Evolutionary conservation across 2,329 filamentous ascomycete genomes (phyloP), one percentile per base, ranked within the genome.

Genomic region (Neofusicoccum sp.): DNA sequence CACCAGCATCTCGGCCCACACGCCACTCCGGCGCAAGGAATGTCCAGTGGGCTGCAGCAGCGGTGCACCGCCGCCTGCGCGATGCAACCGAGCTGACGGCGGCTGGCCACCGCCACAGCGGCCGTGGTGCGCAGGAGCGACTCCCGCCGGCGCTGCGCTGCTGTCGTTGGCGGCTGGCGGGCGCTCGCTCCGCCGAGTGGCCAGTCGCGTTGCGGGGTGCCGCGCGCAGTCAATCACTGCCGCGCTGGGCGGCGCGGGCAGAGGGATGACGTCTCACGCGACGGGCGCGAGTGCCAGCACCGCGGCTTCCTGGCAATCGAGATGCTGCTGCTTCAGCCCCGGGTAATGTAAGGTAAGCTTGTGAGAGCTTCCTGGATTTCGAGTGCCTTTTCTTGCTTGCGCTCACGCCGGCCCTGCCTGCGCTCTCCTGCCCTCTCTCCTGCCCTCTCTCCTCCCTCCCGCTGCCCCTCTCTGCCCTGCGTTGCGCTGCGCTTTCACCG

Each of bases 31-130:
- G 22, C 7, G 22, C 37, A 43, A n/a, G 29, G 12, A 54, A 54
- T n/a, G 36, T 16, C n/a, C 6, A 22, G 22, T 22, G 36, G 22
- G 29, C 14, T 6, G 37, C 14, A 29, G 28, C 6, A 28, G 12
- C 12, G 9, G 8, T 43, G 52, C 37, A 56, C 37, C 29, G 52
- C 39, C 31, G 37, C 29, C 11, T 36, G 14, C 9, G 31, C 9
- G 4, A n/a, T n/a, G 14, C 41, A 14, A 5, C 6, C 41, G 41
- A 16, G 41, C 41, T 43, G 41, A 16, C 22, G 22, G 22, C 22
- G 22, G 22, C n/a, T 29, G 50, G 48, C 49, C 50, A 54, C 36
- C 52, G 52, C 52, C 52, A 56, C 52, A 56, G 52, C 45, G n/a
- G 45, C 7, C 33, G 36, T 3, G 29, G 29, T 37, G 37, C 39